Percentiles rank a stretch among this genome's conserved stretches.
phyloP scores from a whole-genome alignment of 441 rosid species.

The Gossypium trilobum region DNA sequence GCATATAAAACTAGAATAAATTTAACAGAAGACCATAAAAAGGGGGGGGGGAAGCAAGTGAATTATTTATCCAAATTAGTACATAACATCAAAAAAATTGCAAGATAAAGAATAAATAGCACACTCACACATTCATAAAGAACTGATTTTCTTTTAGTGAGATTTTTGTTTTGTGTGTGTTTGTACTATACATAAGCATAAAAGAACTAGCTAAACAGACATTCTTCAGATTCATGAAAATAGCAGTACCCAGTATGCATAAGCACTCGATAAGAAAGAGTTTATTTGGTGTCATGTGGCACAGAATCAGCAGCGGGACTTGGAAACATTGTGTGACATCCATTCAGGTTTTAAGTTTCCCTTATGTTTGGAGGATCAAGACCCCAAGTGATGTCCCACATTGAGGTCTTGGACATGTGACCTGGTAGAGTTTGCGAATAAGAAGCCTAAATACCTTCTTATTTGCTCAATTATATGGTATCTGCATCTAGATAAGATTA shows the following conservation, averaged over 20 bases:
- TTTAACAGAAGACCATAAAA: neutral
- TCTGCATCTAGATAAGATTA: neutral
- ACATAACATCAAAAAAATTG: neutral
- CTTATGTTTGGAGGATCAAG: neutral
- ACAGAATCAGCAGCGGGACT: neutral
- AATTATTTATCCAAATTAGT: neutral
- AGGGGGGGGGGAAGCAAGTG: neutral
- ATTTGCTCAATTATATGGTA: neutral
- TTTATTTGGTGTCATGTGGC: neutral
- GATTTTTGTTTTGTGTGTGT: neutral
- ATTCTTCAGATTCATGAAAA: slow-evolving; percentile 5
- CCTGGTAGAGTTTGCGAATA: neutral
- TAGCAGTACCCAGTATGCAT: neutral
- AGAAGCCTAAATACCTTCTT: neutral
- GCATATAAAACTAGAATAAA: neutral
- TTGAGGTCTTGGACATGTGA: neutral
- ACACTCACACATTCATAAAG: neutral
- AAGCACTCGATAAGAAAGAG: neutral
- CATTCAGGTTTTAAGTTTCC: neutral
- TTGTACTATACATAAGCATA: neutral
- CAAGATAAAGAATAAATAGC: neutral
- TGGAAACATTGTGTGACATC: neutral
- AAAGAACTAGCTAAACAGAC: slow-evolving; percentile 1
- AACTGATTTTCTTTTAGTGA: neutral
- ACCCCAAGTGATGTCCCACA: neutral